Evolutionary conservation across 2,329 filamentous ascomycete genomes (phyloP), one percentile per base, ranked within the genome.

Genomic region (Calycina herbarum): DNA sequence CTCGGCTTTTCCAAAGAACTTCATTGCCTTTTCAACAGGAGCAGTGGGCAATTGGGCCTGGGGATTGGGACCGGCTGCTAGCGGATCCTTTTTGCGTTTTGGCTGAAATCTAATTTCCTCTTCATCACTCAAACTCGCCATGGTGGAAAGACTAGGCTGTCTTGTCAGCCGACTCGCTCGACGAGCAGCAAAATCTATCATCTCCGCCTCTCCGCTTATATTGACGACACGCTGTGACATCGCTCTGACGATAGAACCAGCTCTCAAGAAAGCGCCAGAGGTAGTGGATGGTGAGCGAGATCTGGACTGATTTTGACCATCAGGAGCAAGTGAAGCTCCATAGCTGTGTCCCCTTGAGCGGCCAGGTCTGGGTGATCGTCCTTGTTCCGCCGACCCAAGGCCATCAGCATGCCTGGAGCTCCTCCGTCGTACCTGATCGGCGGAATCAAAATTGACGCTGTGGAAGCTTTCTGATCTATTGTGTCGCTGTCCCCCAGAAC

Each of bases 221-320:
- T 98, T 98, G 74, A 99, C 95, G 64, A 99, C 94, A 81, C 95
- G 92, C 80, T 97, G 94, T 38, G 96, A 98, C 88, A 99, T 96
- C 68, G 87, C 87, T 70, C 90, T 86, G 78, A 94, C 86, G 72
- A 93, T 92, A 8, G 90, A 92, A 57, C 90, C 86, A 67, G 91
- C 90, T 71, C 87, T 83, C 29, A 84, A 86, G 62, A 94, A 77
- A 20, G 90, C 89, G 31, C 85, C 85, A 11, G 86, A 83, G 8
- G 85, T 83, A 20, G 88, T 89, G 1, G 89, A 87, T 48, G 89
- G 81, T 56, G 89, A 90, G 57, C 84, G 80, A 62, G 82, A 81
- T 62, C 76, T 75, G 20, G 48, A 54, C 11, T 54, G 48, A 66
- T 79, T 64, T 56, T 69, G 77, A 29, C 82, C 82, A 24, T 78